Conservation (phyloP, 2,329 filamentous ascomycete genomes). For the Trichoderma semiorbis region DNA sequence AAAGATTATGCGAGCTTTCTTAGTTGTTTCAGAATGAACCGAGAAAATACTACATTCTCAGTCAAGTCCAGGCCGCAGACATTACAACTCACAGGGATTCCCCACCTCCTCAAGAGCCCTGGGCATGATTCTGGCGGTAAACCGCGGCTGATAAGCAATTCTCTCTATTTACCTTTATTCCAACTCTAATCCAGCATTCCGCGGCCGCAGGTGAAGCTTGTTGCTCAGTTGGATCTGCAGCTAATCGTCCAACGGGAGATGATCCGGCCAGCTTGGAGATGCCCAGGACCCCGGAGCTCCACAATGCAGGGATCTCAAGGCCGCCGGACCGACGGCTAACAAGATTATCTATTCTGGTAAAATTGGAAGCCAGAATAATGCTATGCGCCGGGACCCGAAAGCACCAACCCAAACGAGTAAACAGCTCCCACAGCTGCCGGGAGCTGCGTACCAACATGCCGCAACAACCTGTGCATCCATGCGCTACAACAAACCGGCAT, state of each 20-base stretch:
- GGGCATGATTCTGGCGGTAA: background rate
- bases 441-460: background rate
- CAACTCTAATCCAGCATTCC: background rate
- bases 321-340: background rate
- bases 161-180: background rate
- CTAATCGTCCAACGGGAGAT: constrained; percentile 13
- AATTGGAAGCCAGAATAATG: background rate
- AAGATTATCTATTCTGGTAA: background rate
- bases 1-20: background rate
- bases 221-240: background rate
- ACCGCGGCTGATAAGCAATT: background rate
- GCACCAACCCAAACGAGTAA: background rate
- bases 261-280: constrained; percentile 4
- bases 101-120: background rate
- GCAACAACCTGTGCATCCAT: background rate
- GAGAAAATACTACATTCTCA: background rate
- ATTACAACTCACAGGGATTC: background rate
- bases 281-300: constrained; percentile 1
- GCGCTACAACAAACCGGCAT: background rate
- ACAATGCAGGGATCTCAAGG: background rate
- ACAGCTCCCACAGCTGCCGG: background rate
- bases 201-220: background rate
- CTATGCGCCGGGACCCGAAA: background rate
- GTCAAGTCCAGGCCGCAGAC: background rate
- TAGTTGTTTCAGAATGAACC: background rate